Percentiles rank a stretch among this genome's conserved stretches.
Evolutionary conservation across 768 basidiomycete genomes (phyloP).

Genomic region (Sistotremastrum suecicum): DNA sequence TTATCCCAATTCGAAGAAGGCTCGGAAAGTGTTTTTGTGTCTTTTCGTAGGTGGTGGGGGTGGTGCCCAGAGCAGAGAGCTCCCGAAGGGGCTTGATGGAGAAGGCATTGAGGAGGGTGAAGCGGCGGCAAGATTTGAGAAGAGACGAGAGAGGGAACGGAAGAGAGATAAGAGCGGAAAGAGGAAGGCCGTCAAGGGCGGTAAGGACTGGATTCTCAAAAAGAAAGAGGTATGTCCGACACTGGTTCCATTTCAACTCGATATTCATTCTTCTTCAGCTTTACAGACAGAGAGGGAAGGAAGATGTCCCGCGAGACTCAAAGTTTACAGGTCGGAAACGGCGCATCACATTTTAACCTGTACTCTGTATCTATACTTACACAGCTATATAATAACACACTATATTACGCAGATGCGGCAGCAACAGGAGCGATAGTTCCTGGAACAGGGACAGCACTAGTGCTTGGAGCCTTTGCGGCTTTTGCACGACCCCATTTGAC

Average conservation of each 20-base stretch:
- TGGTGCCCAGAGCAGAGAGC: slow-evolving; percentile 30
- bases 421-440: not conserved
- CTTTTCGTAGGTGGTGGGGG: slow-evolving; percentile 78
- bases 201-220: slow-evolving; percentile 85
- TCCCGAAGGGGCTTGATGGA: slow-evolving; percentile 68
- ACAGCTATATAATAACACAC: not conserved
- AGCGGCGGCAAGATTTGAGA: slow-evolving; percentile 57
- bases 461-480: slow-evolving; percentile 20
- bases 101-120: slow-evolving; percentile 39
- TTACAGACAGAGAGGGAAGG: slow-evolving; percentile 76
- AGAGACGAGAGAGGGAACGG: slow-evolving; percentile 54
- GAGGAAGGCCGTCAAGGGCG: slow-evolving; percentile 50
- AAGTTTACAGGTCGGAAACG: slow-evolving; percentile 90
- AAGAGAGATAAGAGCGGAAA: slow-evolving; percentile 47
- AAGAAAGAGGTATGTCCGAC: slow-evolving; percentile 77
- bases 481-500: slow-evolving; percentile 86
- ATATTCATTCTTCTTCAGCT: slow-evolving; percentile 28
- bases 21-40: slow-evolving; percentile 87
- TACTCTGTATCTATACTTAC: not conserved
- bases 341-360: slow-evolving; percentile 52
- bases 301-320: slow-evolving; percentile 70
- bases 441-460: slow-evolving; percentile 3
- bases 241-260: slow-evolving; percentile 2
- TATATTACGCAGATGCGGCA: slow-evolving; percentile 4
- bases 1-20: slow-evolving; percentile 94